A percentile compares a stretch with the other conserved stretches of the same genome.
Evolutionary conservation across 768 basidiomycete species (phyloP).

Genomic region (Kwoniella dendrophila): DNA sequence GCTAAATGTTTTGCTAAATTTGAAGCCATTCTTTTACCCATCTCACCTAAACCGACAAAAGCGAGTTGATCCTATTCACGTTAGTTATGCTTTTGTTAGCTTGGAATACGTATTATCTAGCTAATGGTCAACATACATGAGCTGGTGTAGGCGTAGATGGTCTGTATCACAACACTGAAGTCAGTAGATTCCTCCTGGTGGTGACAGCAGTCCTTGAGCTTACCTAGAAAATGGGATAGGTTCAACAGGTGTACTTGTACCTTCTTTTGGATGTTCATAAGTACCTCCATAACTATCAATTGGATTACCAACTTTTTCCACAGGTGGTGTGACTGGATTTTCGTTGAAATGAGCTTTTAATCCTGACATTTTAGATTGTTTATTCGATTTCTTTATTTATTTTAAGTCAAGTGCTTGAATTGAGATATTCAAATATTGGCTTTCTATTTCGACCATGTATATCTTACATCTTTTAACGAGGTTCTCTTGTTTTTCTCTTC

Average conservation of each 20-base stretch:
- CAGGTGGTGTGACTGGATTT: conserved; percentile 28
- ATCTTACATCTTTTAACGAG: too few relatives aligned
- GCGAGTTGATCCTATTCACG: conserved; percentile 58
- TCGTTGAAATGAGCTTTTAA: conserved; percentile 26
- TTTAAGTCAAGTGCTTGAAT: too few relatives aligned
- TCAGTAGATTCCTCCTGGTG: neutral
- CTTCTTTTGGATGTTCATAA: conserved; percentile 8
- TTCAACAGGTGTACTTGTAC: conserved; percentile 11
- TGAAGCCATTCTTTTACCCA: conserved; percentile 75
- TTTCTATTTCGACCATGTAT: too few relatives aligned
- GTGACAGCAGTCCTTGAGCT: neutral
- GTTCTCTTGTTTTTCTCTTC: too few relatives aligned
- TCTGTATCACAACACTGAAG: conserved; percentile 19
- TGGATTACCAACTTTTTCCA: conserved; percentile 24
- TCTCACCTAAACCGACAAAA: conserved; percentile 59
- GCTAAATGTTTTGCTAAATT: conserved; percentile 68
- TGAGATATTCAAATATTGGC: too few relatives aligned
- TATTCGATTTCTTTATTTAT: neutral
- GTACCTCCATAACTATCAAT: conserved; percentile 6
- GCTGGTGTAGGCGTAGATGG: conserved; percentile 46
- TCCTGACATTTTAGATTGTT: conserved; percentile 19
- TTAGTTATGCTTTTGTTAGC: conserved; percentile 1
- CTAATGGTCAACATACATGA: conserved; percentile 34
- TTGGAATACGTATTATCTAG: neutral
- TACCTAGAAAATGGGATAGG: conserved; percentile 52